Evolutionary conservation across 1,284 basidiomycete genomes (phyloP), one percentile per base, ranked within the genome.

Genomic region (Termitomyces sp.): DNA sequence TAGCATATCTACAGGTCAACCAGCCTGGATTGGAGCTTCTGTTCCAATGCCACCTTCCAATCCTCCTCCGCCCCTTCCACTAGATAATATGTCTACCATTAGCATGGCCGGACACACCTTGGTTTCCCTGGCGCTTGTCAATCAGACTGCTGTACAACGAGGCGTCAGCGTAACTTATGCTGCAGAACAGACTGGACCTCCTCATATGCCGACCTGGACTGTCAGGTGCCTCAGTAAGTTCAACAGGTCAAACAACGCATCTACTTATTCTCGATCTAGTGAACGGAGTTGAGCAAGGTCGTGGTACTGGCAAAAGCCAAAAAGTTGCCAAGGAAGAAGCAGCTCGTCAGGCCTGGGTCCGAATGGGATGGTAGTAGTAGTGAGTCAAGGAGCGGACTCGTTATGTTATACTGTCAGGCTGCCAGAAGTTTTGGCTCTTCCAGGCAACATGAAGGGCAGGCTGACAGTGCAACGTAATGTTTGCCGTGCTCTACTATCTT

Each of bases 281-380:
- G 17, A 74, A 79, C 53, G 72, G 67, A 2, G 59, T 67, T 19
- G 71, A 74, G 52, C 70, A 58, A 54, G 82, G 81, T 19, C 49
- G 63, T 2, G 82, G 79, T 0, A 57, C 44, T 3, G 81, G 76
- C 12, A 77, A 75, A 55, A 82, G 71, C 54, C 78, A 80, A 62
- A 83, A 81, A 56, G 41, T 63, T 17, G 82, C 81, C 9, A 83
- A 81, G 56, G 81, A 83, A 65, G 75, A 78, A 53, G 82, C 81
- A 19, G 82, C 78, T 28, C 72, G 74, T 36, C 68, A 75, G 48
- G 81, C 81, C 46, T 80, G 71, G 67, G 61, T 62, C 8, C 54
- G 64, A 5, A 67, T 81, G 71, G 75, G 77, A 56, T 83, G 81
- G 79, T 71, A 69, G 59, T 55, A 55, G 60, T 58, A 54, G 65